Evolutionary conservation across 371 early-diverging fungal species (phyloP).

Genomic region (Lichtheimia hyalospora): DNA sequence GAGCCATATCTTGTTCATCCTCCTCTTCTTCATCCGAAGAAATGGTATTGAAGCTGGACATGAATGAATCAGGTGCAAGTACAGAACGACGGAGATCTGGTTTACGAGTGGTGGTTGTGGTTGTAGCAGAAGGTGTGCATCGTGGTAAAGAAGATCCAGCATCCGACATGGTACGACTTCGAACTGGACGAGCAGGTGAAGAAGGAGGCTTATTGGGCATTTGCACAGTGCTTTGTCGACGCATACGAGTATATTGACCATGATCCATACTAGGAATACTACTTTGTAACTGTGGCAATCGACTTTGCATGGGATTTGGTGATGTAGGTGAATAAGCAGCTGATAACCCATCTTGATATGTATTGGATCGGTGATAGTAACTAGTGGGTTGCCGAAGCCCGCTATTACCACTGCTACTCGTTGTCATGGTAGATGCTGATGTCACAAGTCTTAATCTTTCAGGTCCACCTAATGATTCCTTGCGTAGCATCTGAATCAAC

Average conservation of each 20-base stretch:
- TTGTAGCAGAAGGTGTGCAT: neutral
- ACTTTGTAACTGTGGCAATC: conserved; percentile 10
- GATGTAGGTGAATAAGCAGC: conserved; percentile 9
- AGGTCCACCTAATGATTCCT: conserved; percentile 19
- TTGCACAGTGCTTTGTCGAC: conserved; percentile 14
- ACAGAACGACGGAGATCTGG: conserved; percentile 16
- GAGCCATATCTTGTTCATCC: conserved; percentile 30
- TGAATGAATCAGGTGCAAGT: neutral
- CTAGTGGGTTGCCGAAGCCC: conserved; percentile 1
- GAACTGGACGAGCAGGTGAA: conserved; percentile 13
- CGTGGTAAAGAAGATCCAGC: conserved; percentile 23
- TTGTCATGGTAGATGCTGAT: conserved; percentile 18
- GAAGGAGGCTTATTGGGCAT: conserved; percentile 2
- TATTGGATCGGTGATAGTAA: conserved; percentile 1
- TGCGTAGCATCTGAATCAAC: conserved; percentile 56
- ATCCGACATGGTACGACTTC: conserved; percentile 42
- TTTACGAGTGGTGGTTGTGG: conserved; percentile 12
- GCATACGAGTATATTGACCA: conserved; percentile 14
- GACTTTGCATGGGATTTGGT: neutral
- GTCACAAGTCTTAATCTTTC: conserved; percentile 13
- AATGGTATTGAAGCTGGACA: conserved; percentile 1
- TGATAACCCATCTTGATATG: neutral
- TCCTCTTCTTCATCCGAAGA: conserved; percentile 26
- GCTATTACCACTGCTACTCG: neutral
- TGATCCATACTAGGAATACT: conserved; percentile 11